Evolutionary conservation across 2,329 filamentous ascomycete genomes (phyloP), one percentile per base, ranked within the genome.

Genomic region (Colletotrichum tofieldiae): DNA sequence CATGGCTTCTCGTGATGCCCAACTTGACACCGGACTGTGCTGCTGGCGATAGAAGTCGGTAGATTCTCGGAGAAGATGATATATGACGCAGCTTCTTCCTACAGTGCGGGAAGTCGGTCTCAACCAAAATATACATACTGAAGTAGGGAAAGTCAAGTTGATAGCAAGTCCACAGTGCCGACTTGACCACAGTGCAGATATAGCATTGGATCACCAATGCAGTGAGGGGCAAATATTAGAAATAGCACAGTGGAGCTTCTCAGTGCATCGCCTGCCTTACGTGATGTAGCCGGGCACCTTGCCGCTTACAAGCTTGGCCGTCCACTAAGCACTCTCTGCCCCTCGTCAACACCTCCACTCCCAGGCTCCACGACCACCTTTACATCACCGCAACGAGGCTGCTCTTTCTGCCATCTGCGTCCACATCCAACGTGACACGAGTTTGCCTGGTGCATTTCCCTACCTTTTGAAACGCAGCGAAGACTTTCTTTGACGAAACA

Each of bases 401-500:
- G 18, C 58, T 58, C 43, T 45, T 59, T 59, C 65, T 43, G 26
- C 64, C 64, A 62, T 45, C 56, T 61, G 49, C 70, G 32, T 69
- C 47, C 52, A 47, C 47, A 69, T 69, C 37, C 23, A 64, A 59
- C 45, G 47, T 47, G 54, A 63, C 60, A 70, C 65, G 47, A 69
- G 49, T 49, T 67, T 68, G 71, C 63, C 67, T 67, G 71, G 71
- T 60, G 63, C 58, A 73, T 58, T 47, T 29, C n/a, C 45, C 45
- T 60, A 43, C 29, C 35, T 37, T 5, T 55, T 41, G 43, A 54
- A 32, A 71, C 66, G 75, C 77, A 80, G 70, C 54, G 65, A 52
- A 68, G 11, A 39, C 52, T 51, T 6, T 45, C 77, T 76, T 77
- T 77, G 37, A 65, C 64, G 64, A 65, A 52, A 47, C 61, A 63